A percentile compares a stretch with the other conserved stretches of the same genome.
Conservation (phyloP, 768 basidiomycete genomes). For the Melanogaster broomeanus region DNA sequence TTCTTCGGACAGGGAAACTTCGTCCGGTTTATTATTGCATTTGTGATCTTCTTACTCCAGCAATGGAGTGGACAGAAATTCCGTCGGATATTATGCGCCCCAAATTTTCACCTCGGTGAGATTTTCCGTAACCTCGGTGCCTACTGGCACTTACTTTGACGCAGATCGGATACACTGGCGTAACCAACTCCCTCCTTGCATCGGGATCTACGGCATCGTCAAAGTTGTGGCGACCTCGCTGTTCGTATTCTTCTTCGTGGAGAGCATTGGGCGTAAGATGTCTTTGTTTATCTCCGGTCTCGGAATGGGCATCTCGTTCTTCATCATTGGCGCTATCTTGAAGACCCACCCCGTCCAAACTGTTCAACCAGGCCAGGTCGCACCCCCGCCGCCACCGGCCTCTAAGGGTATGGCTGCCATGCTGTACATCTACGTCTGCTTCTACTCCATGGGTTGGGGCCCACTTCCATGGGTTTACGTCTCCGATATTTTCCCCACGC, state of each 20-base stretch:
- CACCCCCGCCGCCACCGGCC: constrained; percentile 47
- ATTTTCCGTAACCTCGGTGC: constrained; percentile 1
- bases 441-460: constrained; percentile 89
- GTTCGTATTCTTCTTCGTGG: constrained; percentile 69
- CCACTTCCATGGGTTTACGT: constrained; percentile 69
- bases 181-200: constrained; percentile 63
- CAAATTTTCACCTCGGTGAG: constrained; percentile 69
- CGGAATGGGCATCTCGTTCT: constrained; percentile 81
- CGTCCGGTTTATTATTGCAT: constrained; percentile 82
- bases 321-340: constrained; percentile 82
- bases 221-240: constrained; percentile 67
- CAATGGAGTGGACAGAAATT: constrained; percentile 88
- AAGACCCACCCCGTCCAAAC: constrained; percentile 66
- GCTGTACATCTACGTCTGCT: constrained; percentile 85
- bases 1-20: constrained; percentile 83
- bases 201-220: constrained; percentile 69
- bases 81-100: constrained; percentile 75
- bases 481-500: constrained; percentile 84
- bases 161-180: constrained; percentile 67
- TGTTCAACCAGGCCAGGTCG: constrained; percentile 40
- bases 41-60: constrained; percentile 76
- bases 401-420: constrained; percentile 82
- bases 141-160: not conserved
- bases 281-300: constrained; percentile 73
- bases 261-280: constrained; percentile 65